Evolutionary conservation across 805 yeast species (phyloP), one percentile per base, ranked within the genome.

Genomic region (Cyberlindnera petersonii): DNA sequence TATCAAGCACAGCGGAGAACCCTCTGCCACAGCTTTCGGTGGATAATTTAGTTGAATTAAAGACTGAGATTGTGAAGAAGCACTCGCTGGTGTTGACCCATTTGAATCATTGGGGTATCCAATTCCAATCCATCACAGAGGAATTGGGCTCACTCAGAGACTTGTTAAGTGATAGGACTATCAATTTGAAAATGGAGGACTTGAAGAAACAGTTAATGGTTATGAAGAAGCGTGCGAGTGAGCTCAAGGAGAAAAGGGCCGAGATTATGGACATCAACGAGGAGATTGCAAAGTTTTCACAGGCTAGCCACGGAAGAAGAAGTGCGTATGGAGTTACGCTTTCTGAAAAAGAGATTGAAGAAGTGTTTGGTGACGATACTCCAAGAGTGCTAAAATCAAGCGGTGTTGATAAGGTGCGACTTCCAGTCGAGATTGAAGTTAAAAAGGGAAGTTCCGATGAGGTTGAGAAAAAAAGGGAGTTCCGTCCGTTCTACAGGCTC

Each of bases 251-350:
- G 33, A 49, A 47, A 35, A 39, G 40, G 22, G 18, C 17, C 3
- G 57, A 52, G 24, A 39, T 52, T 10, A 30, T 31, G 11, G 49
- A 47, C 1, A 36, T 52, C 21, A 52, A 50, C 29, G 29, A 21
- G 9, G 38, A 26, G 7, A 51, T 50, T 18, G 26, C 26, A 3
- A 13, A 22, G 9, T 47, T 51, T 22, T 17, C 26, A 24, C 13
- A 31, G 10, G 1, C 14, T 9, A 11, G 26, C 19, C 6, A 31
- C 19, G 13, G 23, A 6, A 14, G 24, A 8, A 22, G 24, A 22
- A 9, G 10, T 22, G 24, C 11, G 24, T n/a, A n/a, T n/a, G 24
- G 23, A 9, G 22, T 49, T 9, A 24, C 6, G 5, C 33, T 41
- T 7, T 33, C 42, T 2, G 44, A 43, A 17, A 46, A 41, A 9